Percentiles rank a stretch among this genome's conserved stretches.
These are phyloP conservation scores for Pseudogymnoascus sp. DNA, from an alignment of 2,329 filamentous ascomycete genomes.

Conservation along the genomic window DNA sequence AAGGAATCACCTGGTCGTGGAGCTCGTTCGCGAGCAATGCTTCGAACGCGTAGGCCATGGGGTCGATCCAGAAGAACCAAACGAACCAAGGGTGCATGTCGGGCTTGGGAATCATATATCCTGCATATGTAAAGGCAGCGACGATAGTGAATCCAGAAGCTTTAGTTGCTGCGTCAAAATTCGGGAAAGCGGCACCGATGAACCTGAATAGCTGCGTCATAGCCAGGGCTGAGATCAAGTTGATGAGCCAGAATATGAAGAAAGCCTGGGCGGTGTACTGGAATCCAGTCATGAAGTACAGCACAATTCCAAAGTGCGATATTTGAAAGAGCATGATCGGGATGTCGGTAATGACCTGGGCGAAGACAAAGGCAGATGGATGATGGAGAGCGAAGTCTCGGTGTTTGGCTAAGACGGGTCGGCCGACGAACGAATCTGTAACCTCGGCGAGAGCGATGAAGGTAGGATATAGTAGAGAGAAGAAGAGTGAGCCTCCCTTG, in stretches of 20 bases:
- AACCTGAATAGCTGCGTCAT: conserved; percentile 53
- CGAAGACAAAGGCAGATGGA: conserved; percentile 51
- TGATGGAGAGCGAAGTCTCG: conserved; percentile 50
- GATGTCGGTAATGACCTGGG: conserved; percentile 47
- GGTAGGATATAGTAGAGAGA: conserved; percentile 54
- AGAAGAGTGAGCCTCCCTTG: conserved; percentile 57
- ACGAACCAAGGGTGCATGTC: conserved; percentile 57
- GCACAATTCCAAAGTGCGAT: conserved; percentile 45
- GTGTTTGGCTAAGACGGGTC: conserved; percentile 52
- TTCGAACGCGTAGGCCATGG: conserved; percentile 63
- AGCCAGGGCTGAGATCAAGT: conserved; percentile 44
- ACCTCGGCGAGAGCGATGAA: conserved; percentile 60
- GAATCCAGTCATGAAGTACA: conserved; percentile 59
- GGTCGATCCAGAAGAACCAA: conserved; percentile 59
- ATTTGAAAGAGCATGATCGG: conserved; percentile 52
- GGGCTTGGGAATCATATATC: conserved; percentile 54
- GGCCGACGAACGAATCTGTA: conserved; percentile 52
- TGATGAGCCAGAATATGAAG: conserved; percentile 53
- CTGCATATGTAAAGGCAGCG: conserved; percentile 52
- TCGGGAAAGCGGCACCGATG: conserved; percentile 47
- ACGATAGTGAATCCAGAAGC: conserved; percentile 43
- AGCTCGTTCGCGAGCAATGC: conserved; percentile 65
- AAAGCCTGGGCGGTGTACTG: conserved; percentile 44
- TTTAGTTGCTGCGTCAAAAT: conserved; percentile 53
- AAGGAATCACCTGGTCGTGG: conserved; percentile 47